phyloP scores from a whole-genome alignment of 176 grass and related monocot species.

The Urochloa ruziziensis region DNA sequence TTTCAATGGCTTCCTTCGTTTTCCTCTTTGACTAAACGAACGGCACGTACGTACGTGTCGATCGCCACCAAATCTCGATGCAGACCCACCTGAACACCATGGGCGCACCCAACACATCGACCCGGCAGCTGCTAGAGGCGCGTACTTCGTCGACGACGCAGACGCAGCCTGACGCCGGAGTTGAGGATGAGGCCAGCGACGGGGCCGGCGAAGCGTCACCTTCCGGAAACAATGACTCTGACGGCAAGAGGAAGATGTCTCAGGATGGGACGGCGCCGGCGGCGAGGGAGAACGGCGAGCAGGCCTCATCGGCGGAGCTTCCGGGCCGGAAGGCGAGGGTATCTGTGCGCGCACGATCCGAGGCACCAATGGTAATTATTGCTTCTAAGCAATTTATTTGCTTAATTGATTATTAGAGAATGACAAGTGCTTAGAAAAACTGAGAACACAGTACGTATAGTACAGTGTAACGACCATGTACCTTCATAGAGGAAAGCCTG shows the following conservation, averaged over 20 bases:
- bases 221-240: slow-evolving; percentile 2
- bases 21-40: slow-evolving; percentile 48
- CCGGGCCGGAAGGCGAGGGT: slow-evolving; percentile 81
- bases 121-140: slow-evolving; percentile 50
- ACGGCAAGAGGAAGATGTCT: background rate
- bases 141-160: slow-evolving; percentile 19
- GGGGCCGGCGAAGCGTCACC: slow-evolving; percentile 22
- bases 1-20: slow-evolving; percentile 27
- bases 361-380: slow-evolving; percentile 75
- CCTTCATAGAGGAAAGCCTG: background rate
- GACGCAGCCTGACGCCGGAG: background rate
- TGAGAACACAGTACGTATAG: background rate
- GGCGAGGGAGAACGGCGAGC: slow-evolving; percentile 27
- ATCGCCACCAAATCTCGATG: slow-evolving; percentile 34
- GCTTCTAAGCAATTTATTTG: background rate
- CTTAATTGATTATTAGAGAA: background rate
- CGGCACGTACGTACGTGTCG: background rate
- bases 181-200: slow-evolving; percentile 36
- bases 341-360: slow-evolving; percentile 82
- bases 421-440: too few relatives aligned
- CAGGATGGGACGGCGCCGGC: background rate
- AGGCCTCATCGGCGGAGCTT: slow-evolving; percentile 52
- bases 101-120: background rate
- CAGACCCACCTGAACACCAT: slow-evolving; percentile 29
- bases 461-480: background rate